Percentiles rank a stretch among this genome's conserved stretches.
Evolutionary conservation across 495 filamentous ascomycete genomes (phyloP).

Genomic region (Aspergillus heteromorphus): DNA sequence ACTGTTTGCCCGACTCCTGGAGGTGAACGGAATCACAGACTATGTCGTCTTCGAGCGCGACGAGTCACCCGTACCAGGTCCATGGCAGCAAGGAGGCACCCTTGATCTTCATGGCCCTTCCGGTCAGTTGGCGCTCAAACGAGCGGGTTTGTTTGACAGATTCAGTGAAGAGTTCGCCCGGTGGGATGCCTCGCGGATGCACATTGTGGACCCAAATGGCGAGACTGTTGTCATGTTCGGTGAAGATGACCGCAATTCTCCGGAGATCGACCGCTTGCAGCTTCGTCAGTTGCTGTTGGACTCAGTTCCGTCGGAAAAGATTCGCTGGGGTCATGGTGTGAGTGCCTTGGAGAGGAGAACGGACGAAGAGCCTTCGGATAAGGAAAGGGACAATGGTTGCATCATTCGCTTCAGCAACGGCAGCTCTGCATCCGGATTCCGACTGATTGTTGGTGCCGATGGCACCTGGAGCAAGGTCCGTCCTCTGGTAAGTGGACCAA

Average conservation of each 20-base stretch:
- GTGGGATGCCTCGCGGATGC: conserved; percentile 34
- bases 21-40: conserved; percentile 31
- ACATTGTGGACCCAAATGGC: conserved; percentile 8
- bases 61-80: conserved; percentile 11
- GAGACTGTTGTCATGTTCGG: conserved; percentile 3
- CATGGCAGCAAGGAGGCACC: conserved; percentile 40
- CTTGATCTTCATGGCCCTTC: conserved; percentile 45
- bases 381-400: not conserved
- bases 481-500: conserved; percentile 12
- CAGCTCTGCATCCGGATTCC: conserved; percentile 9
- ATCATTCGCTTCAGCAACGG: conserved; percentile 12
- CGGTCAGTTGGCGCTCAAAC: conserved; percentile 46
- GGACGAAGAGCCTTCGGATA: not conserved
- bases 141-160: conserved; percentile 42
- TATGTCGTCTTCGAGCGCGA: conserved; percentile 48
- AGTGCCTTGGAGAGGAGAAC: conserved; percentile 1
- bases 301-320: conserved; percentile 28
- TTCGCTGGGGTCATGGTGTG: conserved; percentile 33
- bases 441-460: conserved; percentile 51
- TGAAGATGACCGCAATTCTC: conserved; percentile 10
- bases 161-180: conserved; percentile 36
- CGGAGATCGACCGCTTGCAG: conserved; percentile 37
- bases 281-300: conserved; percentile 42
- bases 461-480: conserved; percentile 54
- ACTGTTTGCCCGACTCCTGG: conserved; percentile 48